phyloP scores from a whole-genome alignment of 768 basidiomycete species.

The Boletus vermiculosoides region DNA sequence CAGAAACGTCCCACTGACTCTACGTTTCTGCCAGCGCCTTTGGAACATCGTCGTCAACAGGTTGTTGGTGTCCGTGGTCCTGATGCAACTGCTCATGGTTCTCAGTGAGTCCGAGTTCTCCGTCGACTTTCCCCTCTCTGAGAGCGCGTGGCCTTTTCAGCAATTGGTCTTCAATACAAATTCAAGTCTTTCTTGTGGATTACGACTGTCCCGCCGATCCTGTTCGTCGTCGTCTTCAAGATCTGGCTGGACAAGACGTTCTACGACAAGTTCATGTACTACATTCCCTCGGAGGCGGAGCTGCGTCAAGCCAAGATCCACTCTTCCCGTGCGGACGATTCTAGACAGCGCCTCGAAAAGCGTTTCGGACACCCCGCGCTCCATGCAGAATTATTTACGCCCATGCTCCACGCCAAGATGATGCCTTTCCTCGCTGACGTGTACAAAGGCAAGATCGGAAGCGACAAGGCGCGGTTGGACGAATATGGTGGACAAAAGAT shows the following conservation, averaged over 20 bases:
- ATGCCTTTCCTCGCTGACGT: slow-evolving; percentile 74
- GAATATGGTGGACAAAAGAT: slow-evolving; percentile 79
- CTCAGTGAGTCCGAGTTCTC: slow-evolving; percentile 60
- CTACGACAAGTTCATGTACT: slow-evolving; percentile 71
- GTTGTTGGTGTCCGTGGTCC: slow-evolving; percentile 66
- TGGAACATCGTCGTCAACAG: slow-evolving; percentile 97
- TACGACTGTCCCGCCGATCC: slow-evolving; percentile 79
- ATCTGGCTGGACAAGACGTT: slow-evolving; percentile 72
- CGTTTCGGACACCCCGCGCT: slow-evolving; percentile 96
- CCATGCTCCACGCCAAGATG: slow-evolving; percentile 85
- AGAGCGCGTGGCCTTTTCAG: slow-evolving; percentile 36
- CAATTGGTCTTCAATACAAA: slow-evolving; percentile 79
- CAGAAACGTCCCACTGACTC: not conserved
- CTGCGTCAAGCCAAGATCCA: slow-evolving; percentile 71
- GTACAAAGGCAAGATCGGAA: slow-evolving; percentile 69
- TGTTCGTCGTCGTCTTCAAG: slow-evolving; percentile 82
- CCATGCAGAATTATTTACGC: slow-evolving; percentile 81
- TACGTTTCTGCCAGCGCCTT: slow-evolving; percentile 54
- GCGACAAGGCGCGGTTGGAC: slow-evolving; percentile 60
- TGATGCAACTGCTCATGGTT: slow-evolving; percentile 88
- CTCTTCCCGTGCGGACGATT: slow-evolving; percentile 72
- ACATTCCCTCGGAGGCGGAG: slow-evolving; percentile 79
- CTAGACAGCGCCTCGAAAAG: slow-evolving; percentile 74
- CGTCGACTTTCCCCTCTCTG: not conserved
- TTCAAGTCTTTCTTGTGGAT: slow-evolving; percentile 78